Evolutionary conservation across 306 rosid genomes (phyloP).

Genomic region (Quercus gilva): DNA sequence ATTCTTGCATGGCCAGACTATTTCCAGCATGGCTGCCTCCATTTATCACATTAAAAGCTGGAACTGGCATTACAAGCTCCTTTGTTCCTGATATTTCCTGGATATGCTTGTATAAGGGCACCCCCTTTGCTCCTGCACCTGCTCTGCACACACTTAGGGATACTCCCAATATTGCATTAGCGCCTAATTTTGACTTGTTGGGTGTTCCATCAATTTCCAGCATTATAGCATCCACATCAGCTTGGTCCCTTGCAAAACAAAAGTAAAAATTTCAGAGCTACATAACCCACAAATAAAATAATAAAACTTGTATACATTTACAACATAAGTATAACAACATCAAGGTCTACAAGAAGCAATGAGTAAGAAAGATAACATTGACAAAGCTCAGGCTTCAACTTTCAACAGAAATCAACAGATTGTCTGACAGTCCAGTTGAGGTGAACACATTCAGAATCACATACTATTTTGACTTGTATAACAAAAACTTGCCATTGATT

Average conservation of each 20-base stretch:
- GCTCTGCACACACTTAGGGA: conserved; percentile 93
- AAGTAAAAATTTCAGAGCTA: conserved; percentile 24
- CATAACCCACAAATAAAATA: conserved; percentile 18
- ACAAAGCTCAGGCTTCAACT: neutral
- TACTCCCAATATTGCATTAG: conserved; percentile 97
- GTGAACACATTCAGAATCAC: neutral
- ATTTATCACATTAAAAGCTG: conserved; percentile 96
- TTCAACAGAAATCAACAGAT: neutral
- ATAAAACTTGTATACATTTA: neutral
- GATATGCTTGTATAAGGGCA: conserved; percentile 87
- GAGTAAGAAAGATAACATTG: neutral
- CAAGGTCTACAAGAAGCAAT: neutral
- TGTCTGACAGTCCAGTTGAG: too few relatives aligned
- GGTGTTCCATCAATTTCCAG: conserved; percentile 96
- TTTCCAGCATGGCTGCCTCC: conserved; percentile 99
- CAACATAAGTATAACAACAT: neutral
- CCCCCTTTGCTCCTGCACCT: conserved; percentile 92
- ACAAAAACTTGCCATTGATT: neutral
- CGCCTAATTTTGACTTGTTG: conserved; percentile 93
- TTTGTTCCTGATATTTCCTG: conserved; percentile 84
- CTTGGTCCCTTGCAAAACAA: conserved; percentile 63
- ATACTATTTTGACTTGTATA: neutral
- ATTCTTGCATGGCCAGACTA: conserved; percentile 97
- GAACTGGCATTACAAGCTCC: conserved; percentile 98
- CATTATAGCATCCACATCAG: conserved; percentile 85